Evolutionary conservation across 306 rosid genomes (phyloP), one percentile per base, ranked within the genome.

Genomic region (Casuarina equisetifolia): DNA sequence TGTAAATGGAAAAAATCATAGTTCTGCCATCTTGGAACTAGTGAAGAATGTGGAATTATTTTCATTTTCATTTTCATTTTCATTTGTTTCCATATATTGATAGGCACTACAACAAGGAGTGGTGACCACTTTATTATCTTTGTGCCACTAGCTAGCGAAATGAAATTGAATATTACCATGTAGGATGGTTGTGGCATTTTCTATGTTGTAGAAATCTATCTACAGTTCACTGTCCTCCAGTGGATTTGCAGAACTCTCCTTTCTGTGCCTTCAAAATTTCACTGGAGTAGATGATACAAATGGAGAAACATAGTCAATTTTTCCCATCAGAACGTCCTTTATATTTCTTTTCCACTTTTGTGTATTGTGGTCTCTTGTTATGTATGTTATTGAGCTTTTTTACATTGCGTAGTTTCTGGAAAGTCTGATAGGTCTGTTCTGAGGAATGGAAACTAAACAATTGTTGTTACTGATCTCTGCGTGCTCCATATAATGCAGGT

Each of bases 401-500:
- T 67, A 35, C 8, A 16, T 43, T 76, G 66, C n/a, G 36, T 11
- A 15, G 4, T 49, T 39, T 19, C 49, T 40, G 63, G 57, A 25
- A 25, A 69, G 57, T 69, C 74, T 69, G 64, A 38, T 6, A 11
- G 51, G 62, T 4, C 13, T 25, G 61, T 64, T 51, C 67, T 57
- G 68, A 70, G 15, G 74, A 68, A 36, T 74, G 9, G 48, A 62
- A 57, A 57, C 19, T 78, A 72, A 32, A 46, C 32, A 74, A 38
- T 72, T 80, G 49, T 55, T 54, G 71, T 51, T 76, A 9, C 61
- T 73, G 70, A 66, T 73, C 72, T 73, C 45, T 78, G 38, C 40
- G 75, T 78, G 38, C 51, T 74, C 74, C 74, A 75, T 81, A 36
- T 69, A 55, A 80, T 86, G 74, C 85, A 93, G 98, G 88, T 93